These are phyloP conservation scores for Trametes cingulata DNA, from an alignment of 768 basidiomycete genomes.

Conservation along the genomic window DNA sequence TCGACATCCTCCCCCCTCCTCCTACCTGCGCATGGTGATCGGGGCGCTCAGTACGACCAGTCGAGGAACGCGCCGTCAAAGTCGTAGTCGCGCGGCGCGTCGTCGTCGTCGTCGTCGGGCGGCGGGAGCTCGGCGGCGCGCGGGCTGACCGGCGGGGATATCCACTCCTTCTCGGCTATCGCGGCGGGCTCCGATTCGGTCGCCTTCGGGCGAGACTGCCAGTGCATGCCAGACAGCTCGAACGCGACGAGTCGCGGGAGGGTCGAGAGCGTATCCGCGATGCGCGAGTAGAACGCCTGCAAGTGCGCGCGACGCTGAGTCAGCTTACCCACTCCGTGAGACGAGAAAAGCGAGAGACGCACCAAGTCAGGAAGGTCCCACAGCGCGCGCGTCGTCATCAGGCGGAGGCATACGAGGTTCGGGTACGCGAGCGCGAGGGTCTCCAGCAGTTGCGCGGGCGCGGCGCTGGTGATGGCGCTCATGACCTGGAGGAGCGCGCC, in stretches of 20 bases:
- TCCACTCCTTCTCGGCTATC: conserved; percentile 28
- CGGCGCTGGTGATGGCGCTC: conserved; percentile 57
- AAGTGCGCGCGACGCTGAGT: conserved; percentile 2
- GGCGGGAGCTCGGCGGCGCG: conserved; percentile 24
- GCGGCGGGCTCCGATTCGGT: conserved; percentile 2
- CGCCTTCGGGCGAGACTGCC: conserved; percentile 53
- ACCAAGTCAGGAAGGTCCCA: conserved; percentile 36
- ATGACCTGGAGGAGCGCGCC: conserved; percentile 49
- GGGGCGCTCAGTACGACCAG: conserved; percentile 29
- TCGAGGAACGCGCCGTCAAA: conserved; percentile 33
- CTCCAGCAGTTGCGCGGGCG: conserved; percentile 59
- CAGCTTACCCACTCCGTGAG: neutral
- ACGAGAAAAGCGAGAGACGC: conserved; percentile 18
- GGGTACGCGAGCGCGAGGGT: conserved; percentile 58
- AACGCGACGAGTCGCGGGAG: conserved; percentile 65
- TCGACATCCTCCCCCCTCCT: neutral
- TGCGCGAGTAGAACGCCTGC: conserved; percentile 64
- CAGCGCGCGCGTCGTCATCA: conserved; percentile 47
- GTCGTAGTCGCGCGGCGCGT: conserved; percentile 26
- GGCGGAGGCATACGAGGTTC: conserved; percentile 62
- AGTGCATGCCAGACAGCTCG: conserved; percentile 76
- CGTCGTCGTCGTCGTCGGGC: conserved; percentile 19
- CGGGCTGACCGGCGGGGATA: conserved; percentile 32
- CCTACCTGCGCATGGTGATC: neutral
- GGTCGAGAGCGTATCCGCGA: conserved; percentile 55